A percentile compares a stretch with the other conserved stretches of the same genome.
These are phyloP conservation scores for Eucalyptus cloeziana DNA, from an alignment of 345 rosid genomes.

Conservation along the genomic window DNA sequence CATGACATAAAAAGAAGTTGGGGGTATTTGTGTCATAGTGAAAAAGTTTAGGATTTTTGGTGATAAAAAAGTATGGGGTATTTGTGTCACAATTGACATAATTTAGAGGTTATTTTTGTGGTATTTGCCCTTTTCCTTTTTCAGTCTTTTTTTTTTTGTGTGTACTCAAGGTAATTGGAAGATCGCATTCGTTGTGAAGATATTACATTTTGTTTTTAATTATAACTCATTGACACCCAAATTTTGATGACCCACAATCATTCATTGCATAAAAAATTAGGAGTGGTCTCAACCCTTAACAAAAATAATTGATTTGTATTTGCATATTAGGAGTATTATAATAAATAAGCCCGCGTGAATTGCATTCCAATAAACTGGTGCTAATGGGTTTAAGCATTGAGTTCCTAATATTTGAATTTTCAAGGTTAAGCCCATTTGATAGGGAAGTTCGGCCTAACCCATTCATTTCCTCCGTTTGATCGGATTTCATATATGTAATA, in stretches of 20 bases:
- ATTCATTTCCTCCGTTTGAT: background rate
- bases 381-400: background rate
- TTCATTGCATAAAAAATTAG: no score
- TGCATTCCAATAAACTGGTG: background rate
- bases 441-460: background rate
- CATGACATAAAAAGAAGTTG: background rate
- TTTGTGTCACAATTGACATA: accelerated
- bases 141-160: accelerated
- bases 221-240: background rate
- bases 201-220: background rate
- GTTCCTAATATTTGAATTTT: background rate
- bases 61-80: background rate
- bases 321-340: background rate
- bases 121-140: background rate
- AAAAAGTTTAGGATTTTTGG: no score
- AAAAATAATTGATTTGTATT: background rate
- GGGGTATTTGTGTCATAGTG: background rate
- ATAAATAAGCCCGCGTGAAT: background rate
- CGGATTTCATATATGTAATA: background rate
- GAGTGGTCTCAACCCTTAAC: background rate
- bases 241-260: no score
- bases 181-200: background rate
- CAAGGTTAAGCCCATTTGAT: background rate
- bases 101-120: background rate
- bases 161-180: background rate